A percentile compares a stretch with the other conserved stretches of the same genome.
Conservation (phyloP, 805 yeast genomes). For the Myxozyma vanderwaltii region DNA sequence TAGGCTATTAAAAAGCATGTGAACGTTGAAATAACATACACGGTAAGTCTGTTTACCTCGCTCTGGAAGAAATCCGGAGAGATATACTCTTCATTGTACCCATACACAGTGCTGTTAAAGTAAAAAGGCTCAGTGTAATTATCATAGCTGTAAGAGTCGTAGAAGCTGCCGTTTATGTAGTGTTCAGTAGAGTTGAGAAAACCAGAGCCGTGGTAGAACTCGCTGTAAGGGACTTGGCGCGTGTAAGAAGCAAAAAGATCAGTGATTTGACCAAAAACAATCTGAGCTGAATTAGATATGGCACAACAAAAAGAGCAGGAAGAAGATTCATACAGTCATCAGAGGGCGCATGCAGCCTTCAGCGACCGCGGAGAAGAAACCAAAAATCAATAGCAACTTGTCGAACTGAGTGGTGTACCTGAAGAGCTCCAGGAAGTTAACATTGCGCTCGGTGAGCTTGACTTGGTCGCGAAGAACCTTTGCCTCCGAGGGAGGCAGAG, state of each 20-base stretch:
- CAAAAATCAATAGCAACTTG: constrained; percentile 38
- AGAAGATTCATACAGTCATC: constrained; percentile 31
- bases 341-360: constrained; percentile 47
- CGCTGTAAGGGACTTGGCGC: constrained; percentile 32
- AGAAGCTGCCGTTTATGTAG: constrained; percentile 21
- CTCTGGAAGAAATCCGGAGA: constrained; percentile 26
- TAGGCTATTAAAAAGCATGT: constrained; percentile 14
- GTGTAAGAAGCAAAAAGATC: constrained; percentile 40
- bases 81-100: constrained; percentile 11
- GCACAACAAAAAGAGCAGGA: neutral
- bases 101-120: constrained; percentile 13
- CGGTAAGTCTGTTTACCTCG: constrained; percentile 25
- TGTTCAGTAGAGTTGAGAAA: constrained; percentile 44
- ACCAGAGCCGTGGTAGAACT: constrained; percentile 42
- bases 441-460: constrained; percentile 31
- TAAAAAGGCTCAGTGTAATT: neutral
- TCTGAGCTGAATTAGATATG: constrained; percentile 35
- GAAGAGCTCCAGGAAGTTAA: constrained; percentile 39
- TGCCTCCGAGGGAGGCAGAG: constrained; percentile 41
- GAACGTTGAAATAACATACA: constrained; percentile 34
- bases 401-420: constrained; percentile 43
- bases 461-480: constrained; percentile 43
- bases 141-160: constrained; percentile 12
- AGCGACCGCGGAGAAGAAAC: constrained; percentile 41
- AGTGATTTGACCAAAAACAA: constrained; percentile 47